phyloP scores from a whole-genome alignment of 1,284 basidiomycete genomes.

The Trichosporon ovoides region DNA sequence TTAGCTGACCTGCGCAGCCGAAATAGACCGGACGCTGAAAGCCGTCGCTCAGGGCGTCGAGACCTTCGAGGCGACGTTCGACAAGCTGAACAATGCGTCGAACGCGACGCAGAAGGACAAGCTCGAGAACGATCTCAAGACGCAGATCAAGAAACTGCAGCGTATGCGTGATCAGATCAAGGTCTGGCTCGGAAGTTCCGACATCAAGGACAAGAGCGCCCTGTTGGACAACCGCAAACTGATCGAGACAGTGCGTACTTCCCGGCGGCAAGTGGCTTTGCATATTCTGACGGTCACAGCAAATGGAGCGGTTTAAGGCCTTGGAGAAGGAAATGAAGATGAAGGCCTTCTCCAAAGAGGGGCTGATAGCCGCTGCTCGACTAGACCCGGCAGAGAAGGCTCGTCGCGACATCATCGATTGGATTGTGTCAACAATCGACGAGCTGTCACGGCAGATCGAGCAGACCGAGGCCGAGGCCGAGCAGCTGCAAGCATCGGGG shows the following conservation, averaged over 20 bases:
- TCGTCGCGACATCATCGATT: slow-evolving; percentile 82
- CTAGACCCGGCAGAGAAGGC: slow-evolving; percentile 96
- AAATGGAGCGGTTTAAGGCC: slow-evolving; percentile 99
- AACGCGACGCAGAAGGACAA: slow-evolving; percentile 94
- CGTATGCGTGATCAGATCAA: slow-evolving; percentile 98
- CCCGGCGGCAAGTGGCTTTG: neutral
- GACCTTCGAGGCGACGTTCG: slow-evolving; percentile 89
- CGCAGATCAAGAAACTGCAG: slow-evolving; percentile 99
- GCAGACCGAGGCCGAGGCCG: slow-evolving; percentile 89
- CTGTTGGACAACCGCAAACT: slow-evolving; percentile 89
- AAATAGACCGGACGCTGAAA: slow-evolving; percentile 94
- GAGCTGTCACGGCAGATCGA: slow-evolving; percentile 92
- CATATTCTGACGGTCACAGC: slow-evolving; percentile 54
- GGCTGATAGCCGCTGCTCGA: slow-evolving; percentile 86
- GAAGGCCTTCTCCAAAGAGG: slow-evolving; percentile 99
- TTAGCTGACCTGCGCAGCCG: slow-evolving; percentile 56
- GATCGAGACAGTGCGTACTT: slow-evolving; percentile 84
- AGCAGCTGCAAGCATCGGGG: slow-evolving; percentile 59
- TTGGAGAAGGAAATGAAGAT: slow-evolving; percentile 99
- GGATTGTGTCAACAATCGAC: slow-evolving; percentile 83
- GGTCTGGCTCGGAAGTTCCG: slow-evolving; percentile 95
- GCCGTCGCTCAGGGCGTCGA: slow-evolving; percentile 90
- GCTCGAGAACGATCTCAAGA: slow-evolving; percentile 88
- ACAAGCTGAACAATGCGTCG: slow-evolving; percentile 89
- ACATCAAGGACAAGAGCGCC: slow-evolving; percentile 98